These are phyloP conservation scores for Kurtzmaniella natalensis DNA, from an alignment of 1,139 yeast species.

Conservation along the genomic window DNA sequence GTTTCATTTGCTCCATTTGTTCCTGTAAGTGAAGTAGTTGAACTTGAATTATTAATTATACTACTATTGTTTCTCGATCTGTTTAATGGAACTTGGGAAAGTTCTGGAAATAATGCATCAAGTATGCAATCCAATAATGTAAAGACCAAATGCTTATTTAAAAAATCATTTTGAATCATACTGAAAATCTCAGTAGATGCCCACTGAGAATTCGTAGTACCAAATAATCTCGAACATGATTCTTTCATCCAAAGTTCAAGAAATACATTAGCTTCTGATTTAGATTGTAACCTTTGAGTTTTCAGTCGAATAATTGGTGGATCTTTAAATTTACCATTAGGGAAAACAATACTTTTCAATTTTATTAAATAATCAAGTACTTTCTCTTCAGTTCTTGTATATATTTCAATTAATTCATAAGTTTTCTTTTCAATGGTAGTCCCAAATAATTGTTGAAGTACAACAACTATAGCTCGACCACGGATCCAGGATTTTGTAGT, in stretches of 20 bases:
- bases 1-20: too few species aligned
- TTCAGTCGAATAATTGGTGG: slow-evolving; percentile 43
- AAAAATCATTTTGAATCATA: slow-evolving; percentile 68
- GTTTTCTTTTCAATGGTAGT: slow-evolving; percentile 81
- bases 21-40: too few species aligned
- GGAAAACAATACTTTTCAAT: slow-evolving; percentile 57
- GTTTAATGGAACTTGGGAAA: not conserved
- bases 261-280: slow-evolving; percentile 56
- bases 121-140: slow-evolving; percentile 39
- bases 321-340: slow-evolving; percentile 52
- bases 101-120: slow-evolving; percentile 26
- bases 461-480: slow-evolving; percentile 77
- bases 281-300: slow-evolving; percentile 49
- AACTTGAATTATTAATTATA: too few species aligned
- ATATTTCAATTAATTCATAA: slow-evolving; percentile 31
- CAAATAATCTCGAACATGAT: slow-evolving; percentile 71
- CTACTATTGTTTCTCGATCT: too few species aligned
- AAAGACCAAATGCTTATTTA: slow-evolving; percentile 63
- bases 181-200: slow-evolving; percentile 62
- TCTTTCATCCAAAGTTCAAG: slow-evolving; percentile 58
- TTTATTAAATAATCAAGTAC: slow-evolving; percentile 41
- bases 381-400: slow-evolving; percentile 41
- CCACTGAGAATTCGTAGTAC: slow-evolving; percentile 55
- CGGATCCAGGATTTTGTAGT: slow-evolving; percentile 71
- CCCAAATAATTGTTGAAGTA: slow-evolving; percentile 82